Evolutionary conservation across 768 basidiomycete species (phyloP), one percentile per base, ranked within the genome.

Genomic region (Tricholoma bakamatsutake): DNA sequence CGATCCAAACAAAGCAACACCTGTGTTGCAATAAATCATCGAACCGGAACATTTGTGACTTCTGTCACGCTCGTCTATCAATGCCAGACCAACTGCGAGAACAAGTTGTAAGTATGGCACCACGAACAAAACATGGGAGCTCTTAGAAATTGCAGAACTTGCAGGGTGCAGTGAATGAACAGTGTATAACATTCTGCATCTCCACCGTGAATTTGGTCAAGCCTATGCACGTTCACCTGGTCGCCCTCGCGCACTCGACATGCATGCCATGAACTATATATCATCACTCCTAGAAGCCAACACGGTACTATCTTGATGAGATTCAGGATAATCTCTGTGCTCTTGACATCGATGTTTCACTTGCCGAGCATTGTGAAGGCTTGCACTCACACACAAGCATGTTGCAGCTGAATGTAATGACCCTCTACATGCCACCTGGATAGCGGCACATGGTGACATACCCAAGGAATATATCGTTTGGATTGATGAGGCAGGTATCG

Each of bases 251-350:
- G 50, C n/a, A 37, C 64, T 70, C 9, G 37, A 63, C 45, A 55
- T 30, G 2, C 50, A 24, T 1, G 66, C 71, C 46, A 27, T 68
- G 6, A 48, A 56, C 18, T 71, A 62, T 47, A 49, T 71, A 17
- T 15, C 39, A 0, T 40, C 62, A 28, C 50, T 67, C 4, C 21
- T 70, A 2, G 52, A 62, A 42, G 68, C 61, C 3, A 64, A 65
- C 31, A 66, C 66, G 4, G 50, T 51, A 2, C 37, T 71, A 71
- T 50, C 63, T 72, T 7, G 72, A 72, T 54, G 69, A 73, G 56
- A 48, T 73, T 7, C 68, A 71, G 57, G 54, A 61, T 13, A 40
- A 58, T n/a, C 62, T 73, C 18, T 28, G 28, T 13, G 58, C 30
- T 12, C 63, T 61, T 1, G 60, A 53, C 8, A 51, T 66, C n/a